Evolutionary conservation across 768 basidiomycete species (phyloP).

Genomic region (Aureoboletus auriporus): DNA sequence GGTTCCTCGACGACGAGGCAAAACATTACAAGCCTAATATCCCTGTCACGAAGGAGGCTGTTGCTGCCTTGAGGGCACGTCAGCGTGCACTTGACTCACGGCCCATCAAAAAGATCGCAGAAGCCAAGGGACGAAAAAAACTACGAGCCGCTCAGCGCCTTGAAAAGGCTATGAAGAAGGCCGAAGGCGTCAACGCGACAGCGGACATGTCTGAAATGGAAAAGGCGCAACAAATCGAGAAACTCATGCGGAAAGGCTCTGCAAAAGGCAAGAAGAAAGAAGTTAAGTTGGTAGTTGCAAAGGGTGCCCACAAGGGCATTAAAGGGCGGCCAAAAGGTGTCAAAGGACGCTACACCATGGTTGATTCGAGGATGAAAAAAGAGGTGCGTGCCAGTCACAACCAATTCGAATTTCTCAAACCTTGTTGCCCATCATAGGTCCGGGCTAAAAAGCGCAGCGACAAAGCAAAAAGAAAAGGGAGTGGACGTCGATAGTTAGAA

Average conservation of each 20-base stretch:
- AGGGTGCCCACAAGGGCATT: constrained; percentile 82
- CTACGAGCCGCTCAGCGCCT: constrained; percentile 78
- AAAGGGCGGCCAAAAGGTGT: constrained; percentile 94
- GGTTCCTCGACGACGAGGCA: constrained; percentile 97
- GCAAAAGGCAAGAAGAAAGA: constrained; percentile 71
- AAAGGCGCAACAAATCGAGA: constrained; percentile 91
- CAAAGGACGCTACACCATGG: constrained; percentile 93
- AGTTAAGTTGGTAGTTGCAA: constrained; percentile 87
- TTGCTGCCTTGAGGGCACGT: constrained; percentile 78
- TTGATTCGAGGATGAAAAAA: constrained; percentile 91
- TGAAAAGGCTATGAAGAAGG: constrained; percentile 94
- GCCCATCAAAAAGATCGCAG: constrained; percentile 98
- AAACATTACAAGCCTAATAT: constrained; percentile 92
- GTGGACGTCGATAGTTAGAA: constrained; percentile 31
- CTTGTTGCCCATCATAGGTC: constrained; percentile 42
- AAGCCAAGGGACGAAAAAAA: constrained; percentile 98
- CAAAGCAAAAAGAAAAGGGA: constrained; percentile 60
- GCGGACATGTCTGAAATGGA: constrained; percentile 91
- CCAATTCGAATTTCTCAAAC: not conserved
- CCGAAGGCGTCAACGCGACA: constrained; percentile 86
- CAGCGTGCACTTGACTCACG: constrained; percentile 93
- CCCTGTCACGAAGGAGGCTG: constrained; percentile 95
- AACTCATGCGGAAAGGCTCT: constrained; percentile 79
- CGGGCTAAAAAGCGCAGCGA: constrained; percentile 79
- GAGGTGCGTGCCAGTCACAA: constrained; percentile 45